Base-by-base conservation (phyloP, 169 alveolate species). In the Plasmodium adleri region DNA sequence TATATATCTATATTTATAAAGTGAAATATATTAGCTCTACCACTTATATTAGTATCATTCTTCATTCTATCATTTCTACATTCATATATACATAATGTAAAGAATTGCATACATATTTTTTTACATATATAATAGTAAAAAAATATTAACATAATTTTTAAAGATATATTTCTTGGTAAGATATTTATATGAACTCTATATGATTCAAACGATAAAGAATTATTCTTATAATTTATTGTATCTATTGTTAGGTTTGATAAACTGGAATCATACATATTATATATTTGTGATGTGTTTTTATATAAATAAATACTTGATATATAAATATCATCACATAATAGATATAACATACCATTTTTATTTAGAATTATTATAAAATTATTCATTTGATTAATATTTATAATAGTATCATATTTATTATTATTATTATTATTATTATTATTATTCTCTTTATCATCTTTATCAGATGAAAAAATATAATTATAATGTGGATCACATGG, bases 111-210 rank as follows among this genome's bases (percentile, higher is more conserved):
- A 12, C 63, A 20, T 22, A 86, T 86, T 50, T 86, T 86, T 49
- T 72, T 86, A 66, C 92, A 86, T 32, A 86, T 86, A 22, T 86
- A 86, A 56, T 86, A 59, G 47, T 86, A 86, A 54, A 86, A 86
- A 71, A 86, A 86, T 6, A 26, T 58, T 39, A 86, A 54, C 43
- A 86, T 64, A 43, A 86, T 60, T 86, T 72, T 59, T 26, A 86
- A 67, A 10, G 88, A 71, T 10, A 63, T 63, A 32, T 72, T 70
- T 72, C 62, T 86, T 15, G 92, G 92, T 32, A 86, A 39, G 3
- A 86, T 72, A 49, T 86, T 87, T 20, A 86, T 58, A 64, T 71
- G 73, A 7, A 86, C 76, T 72, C 92, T 86, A 22, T 59, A 62
- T 0, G 88, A 59, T n/a, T 72, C 72, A 32, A 72, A 32, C 20